These are phyloP conservation scores for Colletotrichum eremochloae DNA, from an alignment of 2,329 filamentous ascomycete species.

Conservation along the genomic window DNA sequence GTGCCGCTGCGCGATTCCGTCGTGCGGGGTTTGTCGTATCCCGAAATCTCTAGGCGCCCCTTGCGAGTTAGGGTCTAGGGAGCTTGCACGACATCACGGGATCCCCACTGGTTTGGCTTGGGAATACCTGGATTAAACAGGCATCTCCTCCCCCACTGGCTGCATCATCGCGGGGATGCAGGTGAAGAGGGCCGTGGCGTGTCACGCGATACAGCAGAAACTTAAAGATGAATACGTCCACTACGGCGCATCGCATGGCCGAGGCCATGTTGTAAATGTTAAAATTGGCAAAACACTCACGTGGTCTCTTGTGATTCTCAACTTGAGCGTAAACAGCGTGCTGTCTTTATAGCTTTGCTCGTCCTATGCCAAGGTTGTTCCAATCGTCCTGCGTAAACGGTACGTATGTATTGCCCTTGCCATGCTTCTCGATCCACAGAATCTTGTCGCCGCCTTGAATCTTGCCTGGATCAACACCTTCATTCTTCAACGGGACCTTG, in stretches of 20 bases:
- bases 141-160: not conserved
- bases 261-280: too few species aligned
- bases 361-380: slow-evolving; percentile 48
- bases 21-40: slow-evolving; percentile 36
- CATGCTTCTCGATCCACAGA: slow-evolving; percentile 66
- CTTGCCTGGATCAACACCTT: slow-evolving; percentile 35
- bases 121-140: not conserved
- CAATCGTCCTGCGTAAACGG: slow-evolving; percentile 72
- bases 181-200: not conserved
- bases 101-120: not conserved
- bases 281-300: too few species aligned
- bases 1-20: slow-evolving; percentile 8
- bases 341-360: slow-evolving; percentile 27
- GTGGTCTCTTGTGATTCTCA: not conserved
- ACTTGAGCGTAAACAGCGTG: not conserved
- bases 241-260: not conserved
- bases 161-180: not conserved
- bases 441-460: slow-evolving; percentile 55
- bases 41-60: not conserved
- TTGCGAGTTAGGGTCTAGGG: slow-evolving; percentile 10
- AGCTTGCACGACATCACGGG: not conserved
- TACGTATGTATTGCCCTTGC: slow-evolving; percentile 67
- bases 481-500: slow-evolving; percentile 72
- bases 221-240: not conserved
- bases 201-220: not conserved